Percentiles rank a stretch among this genome's conserved stretches.
These are phyloP conservation scores for Agaricus sinodeliciosus DNA, from an alignment of 768 basidiomycete genomes.

Conservation along the genomic window DNA sequence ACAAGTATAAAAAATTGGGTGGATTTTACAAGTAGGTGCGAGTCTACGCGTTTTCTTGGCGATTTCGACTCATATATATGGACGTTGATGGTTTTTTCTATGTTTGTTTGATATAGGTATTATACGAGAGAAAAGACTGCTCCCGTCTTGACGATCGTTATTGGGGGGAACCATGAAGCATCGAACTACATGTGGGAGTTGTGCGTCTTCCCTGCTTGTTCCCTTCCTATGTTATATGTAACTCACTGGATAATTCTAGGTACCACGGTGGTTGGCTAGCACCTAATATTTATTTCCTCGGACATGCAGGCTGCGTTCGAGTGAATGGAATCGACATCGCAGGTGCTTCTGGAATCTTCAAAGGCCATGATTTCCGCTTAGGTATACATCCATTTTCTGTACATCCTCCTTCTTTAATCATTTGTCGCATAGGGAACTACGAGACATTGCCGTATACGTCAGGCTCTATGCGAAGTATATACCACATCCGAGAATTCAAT, in stretches of 20 bases:
- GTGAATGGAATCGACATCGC: constrained; percentile 86
- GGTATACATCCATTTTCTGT: constrained; percentile 33
- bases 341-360: constrained; percentile 92
- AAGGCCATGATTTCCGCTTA: constrained; percentile 60
- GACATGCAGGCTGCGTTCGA: constrained; percentile 82
- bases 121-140: constrained; percentile 81
- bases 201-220: constrained; percentile 35
- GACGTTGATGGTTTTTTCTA: background rate
- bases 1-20: constrained; percentile 80
- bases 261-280: constrained; percentile 98
- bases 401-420: background rate
- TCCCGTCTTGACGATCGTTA: constrained; percentile 85
- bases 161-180: constrained; percentile 97
- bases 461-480: constrained; percentile 71
- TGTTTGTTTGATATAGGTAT: constrained; percentile 46
- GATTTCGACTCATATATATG: constrained; percentile 1
- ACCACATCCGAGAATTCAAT: constrained; percentile 86
- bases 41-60: constrained; percentile 2
- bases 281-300: constrained; percentile 94
- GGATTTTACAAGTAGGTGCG: constrained; percentile 71
- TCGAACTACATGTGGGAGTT: constrained; percentile 96
- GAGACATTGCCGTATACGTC: constrained; percentile 81
- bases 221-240: background rate
- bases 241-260: constrained; percentile 28
- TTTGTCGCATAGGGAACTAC: constrained; percentile 49